Evolutionary conservation across 73 alveolate genomes (phyloP), one percentile per base, ranked within the genome.

Genomic region (Paramecium tetraurelia): DNA sequence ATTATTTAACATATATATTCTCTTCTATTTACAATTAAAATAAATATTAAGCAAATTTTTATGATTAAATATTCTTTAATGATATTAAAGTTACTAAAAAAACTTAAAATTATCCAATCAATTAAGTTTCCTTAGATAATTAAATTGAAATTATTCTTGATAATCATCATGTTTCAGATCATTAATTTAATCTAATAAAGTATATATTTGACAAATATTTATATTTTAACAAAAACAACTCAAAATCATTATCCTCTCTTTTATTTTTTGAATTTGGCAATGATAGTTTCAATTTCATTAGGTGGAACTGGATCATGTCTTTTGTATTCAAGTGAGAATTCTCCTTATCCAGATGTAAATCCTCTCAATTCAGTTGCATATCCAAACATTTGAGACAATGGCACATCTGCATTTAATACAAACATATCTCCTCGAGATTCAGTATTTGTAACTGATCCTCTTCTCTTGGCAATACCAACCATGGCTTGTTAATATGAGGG

Each of bases 361-460:
- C 98, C 97, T 90, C 99, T 96, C 43, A 97, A 89, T 92, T 97
- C 99, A 21, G 99, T 96, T 9, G 99, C 97, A 94, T 96, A 97
- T 53, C 99, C 99, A 71, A 97, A 97, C 99, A 97, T 97, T 7
- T 87, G 50, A 1, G 98, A 94, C 9, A 95, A 95, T 6, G 98
- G 98, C 3, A 94, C 98, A 68, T 95, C 98, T 20, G 98, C 98
- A 58, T 86, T 88, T 24, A 96, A 58, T 41, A 94, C 92, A 77
- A 93, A 93, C 57, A 92, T 59, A 87, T 93, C 97, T 36, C 92
- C 86, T 77, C 93, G 95, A 9, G 95, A 85, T 59, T 94, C 94
- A 41, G 98, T 96, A 88, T 95, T 93, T 16, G 97, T 96, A 50
- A 95, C 90, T 10, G 87, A 29, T 16, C 98, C 99, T 94, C 99